Percentiles rank a stretch among this genome's conserved stretches.
phyloP scores from a whole-genome alignment of 495 filamentous ascomycete species.

The Penicillium cataractarum region DNA sequence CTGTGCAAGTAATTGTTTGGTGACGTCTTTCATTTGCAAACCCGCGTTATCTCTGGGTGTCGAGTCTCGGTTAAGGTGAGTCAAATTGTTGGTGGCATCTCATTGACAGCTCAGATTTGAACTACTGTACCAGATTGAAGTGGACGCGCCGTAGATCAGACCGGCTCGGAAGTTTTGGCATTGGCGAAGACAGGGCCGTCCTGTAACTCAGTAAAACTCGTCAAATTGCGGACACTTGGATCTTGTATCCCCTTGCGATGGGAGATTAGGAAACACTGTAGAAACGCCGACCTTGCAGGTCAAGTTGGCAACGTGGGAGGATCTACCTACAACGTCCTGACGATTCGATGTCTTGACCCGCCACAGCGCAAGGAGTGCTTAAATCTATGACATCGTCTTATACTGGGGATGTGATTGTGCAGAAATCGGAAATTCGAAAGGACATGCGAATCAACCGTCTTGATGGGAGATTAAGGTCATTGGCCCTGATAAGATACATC shows the following conservation, averaged over 20 bases:
- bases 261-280: constrained; percentile 4
- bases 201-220: neutral
- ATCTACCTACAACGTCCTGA: neutral
- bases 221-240: neutral
- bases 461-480: constrained; percentile 13
- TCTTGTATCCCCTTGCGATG: constrained; percentile 14
- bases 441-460: constrained; percentile 10
- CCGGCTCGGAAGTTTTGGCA: constrained; percentile 2
- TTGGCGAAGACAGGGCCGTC: neutral
- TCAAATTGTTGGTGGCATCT: constrained; percentile 1
- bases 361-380: constrained; percentile 18
- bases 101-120: constrained; percentile 10
- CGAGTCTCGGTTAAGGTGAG: no score
- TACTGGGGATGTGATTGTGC: constrained; percentile 16
- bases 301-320: constrained; percentile 14
- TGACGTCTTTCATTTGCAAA: neutral
- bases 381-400: constrained; percentile 13
- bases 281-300: constrained; percentile 1
- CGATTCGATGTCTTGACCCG: constrained; percentile 4
- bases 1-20: neutral
- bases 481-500: neutral
- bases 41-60: no score
- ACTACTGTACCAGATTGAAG: neutral
- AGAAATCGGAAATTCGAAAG: constrained; percentile 16
- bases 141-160: constrained; percentile 13